Evolutionary conservation across 2,329 filamentous ascomycete genomes (phyloP).

Genomic region (Chrysoporthe deuterocubensis): DNA sequence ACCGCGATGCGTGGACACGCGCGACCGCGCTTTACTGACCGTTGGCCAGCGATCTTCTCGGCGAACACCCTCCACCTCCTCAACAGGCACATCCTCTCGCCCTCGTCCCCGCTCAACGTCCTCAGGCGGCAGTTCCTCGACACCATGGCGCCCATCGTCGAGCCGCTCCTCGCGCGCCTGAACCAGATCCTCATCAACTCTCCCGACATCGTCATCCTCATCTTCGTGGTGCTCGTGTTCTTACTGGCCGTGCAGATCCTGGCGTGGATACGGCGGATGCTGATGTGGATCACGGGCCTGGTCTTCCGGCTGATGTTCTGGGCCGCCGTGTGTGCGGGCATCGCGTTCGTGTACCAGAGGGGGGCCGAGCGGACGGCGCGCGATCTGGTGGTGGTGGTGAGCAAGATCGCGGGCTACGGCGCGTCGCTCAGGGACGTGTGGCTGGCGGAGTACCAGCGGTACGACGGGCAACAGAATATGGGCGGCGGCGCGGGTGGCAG

Average conservation of each 20-base stretch:
- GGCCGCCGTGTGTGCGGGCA: conserved; percentile 58
- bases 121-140: conserved; percentile 42
- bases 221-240: conserved; percentile 58
- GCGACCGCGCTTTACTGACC: neutral
- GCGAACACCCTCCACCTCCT: conserved; percentile 50
- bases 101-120: conserved; percentile 49
- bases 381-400: conserved; percentile 55
- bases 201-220: conserved; percentile 48
- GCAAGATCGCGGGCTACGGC: conserved; percentile 51
- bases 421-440: conserved; percentile 58
- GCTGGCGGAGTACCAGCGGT: conserved; percentile 60
- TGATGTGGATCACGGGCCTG: conserved; percentile 79
- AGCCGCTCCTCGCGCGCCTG: conserved; percentile 48
- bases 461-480: conserved; percentile 52
- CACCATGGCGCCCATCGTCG: conserved; percentile 46
- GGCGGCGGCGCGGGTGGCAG: conserved; percentile 28
- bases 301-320: conserved; percentile 67
- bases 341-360: conserved; percentile 64
- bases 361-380: conserved; percentile 66
- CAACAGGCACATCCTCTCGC: conserved; percentile 52
- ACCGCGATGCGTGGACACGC: neutral
- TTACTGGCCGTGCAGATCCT: conserved; percentile 68
- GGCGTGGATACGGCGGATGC: conserved; percentile 69
- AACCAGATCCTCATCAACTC: conserved; percentile 43
- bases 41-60: conserved; percentile 39